These are phyloP conservation scores for Ogataea minuta DNA, from an alignment of 805 yeast species.

Conservation along the genomic window DNA sequence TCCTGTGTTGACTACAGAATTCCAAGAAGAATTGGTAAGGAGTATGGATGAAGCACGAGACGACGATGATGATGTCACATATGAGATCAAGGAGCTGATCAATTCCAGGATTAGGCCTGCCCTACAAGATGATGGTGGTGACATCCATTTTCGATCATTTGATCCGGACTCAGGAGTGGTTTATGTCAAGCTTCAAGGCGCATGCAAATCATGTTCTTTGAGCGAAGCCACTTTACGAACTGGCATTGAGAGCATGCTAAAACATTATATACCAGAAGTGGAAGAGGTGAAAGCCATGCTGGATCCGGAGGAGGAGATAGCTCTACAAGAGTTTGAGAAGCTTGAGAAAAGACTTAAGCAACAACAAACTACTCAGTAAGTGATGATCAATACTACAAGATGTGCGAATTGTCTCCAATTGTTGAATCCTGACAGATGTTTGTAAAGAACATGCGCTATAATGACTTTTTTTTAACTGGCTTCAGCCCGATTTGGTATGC, in stretches of 20 bases:
- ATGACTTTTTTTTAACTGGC: not conserved
- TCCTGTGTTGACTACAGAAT: conserved; percentile 27
- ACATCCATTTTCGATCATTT: conserved; percentile 62
- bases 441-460: not conserved
- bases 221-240: conserved; percentile 63
- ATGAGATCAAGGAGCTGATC: conserved; percentile 66
- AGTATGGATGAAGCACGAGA: conserved; percentile 39
- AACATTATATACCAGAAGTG: conserved; percentile 68
- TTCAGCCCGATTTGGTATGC: conserved; percentile 22
- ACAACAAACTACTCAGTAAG: conserved; percentile 3
- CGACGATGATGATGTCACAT: conserved; percentile 63
- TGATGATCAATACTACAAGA: not conserved
- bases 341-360: conserved; percentile 58
- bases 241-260: conserved; percentile 71
- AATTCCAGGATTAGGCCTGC: conserved; percentile 73
- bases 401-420: conserved; percentile 1
- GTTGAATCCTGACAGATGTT: not conserved
- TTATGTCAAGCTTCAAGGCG: conserved; percentile 59
- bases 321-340: conserved; percentile 80
- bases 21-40: conserved; percentile 21
- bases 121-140: conserved; percentile 75
- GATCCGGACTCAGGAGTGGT: conserved; percentile 57
- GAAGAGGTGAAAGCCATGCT: conserved; percentile 45
- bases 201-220: conserved; percentile 70
- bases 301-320: conserved; percentile 50